These are phyloP conservation scores for Penicillium fimorum DNA, from an alignment of 495 filamentous ascomycete genomes.

Conservation along the genomic window DNA sequence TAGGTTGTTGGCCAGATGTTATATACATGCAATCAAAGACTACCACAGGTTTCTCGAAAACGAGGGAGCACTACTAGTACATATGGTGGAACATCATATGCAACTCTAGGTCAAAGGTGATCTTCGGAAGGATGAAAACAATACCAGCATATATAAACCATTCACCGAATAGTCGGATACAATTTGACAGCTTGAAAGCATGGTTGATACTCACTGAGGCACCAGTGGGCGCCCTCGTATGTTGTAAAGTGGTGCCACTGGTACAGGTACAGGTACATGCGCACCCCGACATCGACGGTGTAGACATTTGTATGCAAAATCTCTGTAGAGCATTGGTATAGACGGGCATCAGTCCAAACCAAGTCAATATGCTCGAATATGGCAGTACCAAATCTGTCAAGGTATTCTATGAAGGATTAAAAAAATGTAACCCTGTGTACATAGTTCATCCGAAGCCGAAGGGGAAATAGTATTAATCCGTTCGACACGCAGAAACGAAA, in stretches of 20 bases:
- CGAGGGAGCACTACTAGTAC: background rate
- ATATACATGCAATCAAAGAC: background rate
- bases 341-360: background rate
- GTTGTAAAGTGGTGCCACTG: background rate
- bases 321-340: background rate
- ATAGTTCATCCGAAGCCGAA: slow-evolving; percentile 27
- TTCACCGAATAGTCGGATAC: background rate
- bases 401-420: background rate
- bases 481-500: slow-evolving; percentile 51
- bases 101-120: background rate
- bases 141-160: background rate
- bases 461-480: slow-evolving; percentile 54
- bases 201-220: background rate
- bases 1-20: background rate
- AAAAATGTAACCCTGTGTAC: background rate
- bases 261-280: background rate
- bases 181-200: background rate
- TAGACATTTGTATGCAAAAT: background rate
- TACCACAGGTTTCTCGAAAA: background rate
- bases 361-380: background rate
- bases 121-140: background rate
- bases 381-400: background rate
- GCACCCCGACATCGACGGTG: background rate
- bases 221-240: background rate
- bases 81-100: background rate